These are phyloP conservation scores for Epichloe scottii DNA, from an alignment of 2,329 filamentous ascomycete species.

Conservation along the genomic window DNA sequence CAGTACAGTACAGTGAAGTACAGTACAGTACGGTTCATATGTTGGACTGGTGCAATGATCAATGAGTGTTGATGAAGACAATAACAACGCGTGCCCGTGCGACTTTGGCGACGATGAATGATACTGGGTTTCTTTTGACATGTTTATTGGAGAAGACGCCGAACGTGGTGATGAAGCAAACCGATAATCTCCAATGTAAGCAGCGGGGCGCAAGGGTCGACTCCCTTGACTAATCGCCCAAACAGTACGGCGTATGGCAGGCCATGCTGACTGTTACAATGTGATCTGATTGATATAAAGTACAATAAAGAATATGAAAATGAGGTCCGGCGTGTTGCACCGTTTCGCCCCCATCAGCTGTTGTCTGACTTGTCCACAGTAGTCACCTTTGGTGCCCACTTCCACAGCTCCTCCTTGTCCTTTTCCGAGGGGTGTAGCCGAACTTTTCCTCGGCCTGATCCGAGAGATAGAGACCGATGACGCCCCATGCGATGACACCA, in stretches of 20 bases:
- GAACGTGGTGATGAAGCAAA: too few relatives aligned
- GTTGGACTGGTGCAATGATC: conserved; percentile 2
- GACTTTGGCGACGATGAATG: too few relatives aligned
- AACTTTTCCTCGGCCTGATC: conserved; percentile 62
- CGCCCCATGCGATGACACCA: conserved; percentile 65
- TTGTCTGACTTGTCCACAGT: conserved; percentile 34
- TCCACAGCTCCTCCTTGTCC: conserved; percentile 56
- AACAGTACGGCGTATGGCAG: too few relatives aligned
- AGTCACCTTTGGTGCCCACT: conserved; percentile 48
- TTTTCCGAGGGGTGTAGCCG: conserved; percentile 58
- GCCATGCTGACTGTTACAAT: neutral
- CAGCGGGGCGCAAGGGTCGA: neutral
- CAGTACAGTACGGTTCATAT: conserved; percentile 2
- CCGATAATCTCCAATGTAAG: too few relatives aligned
- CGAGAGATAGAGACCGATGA: conserved; percentile 58
- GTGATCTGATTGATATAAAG: neutral
- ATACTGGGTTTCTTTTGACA: too few relatives aligned
- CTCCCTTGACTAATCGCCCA: too few relatives aligned
- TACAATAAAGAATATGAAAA: neutral
- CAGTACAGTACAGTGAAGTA: neutral
- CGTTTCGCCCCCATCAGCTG: neutral
- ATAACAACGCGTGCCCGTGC: neutral
- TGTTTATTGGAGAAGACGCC: too few relatives aligned
- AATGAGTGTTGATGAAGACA: neutral
- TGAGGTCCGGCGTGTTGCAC: neutral